Conservation (phyloP, 1,139 yeast genomes). For the Geotrichum restrictum region DNA sequence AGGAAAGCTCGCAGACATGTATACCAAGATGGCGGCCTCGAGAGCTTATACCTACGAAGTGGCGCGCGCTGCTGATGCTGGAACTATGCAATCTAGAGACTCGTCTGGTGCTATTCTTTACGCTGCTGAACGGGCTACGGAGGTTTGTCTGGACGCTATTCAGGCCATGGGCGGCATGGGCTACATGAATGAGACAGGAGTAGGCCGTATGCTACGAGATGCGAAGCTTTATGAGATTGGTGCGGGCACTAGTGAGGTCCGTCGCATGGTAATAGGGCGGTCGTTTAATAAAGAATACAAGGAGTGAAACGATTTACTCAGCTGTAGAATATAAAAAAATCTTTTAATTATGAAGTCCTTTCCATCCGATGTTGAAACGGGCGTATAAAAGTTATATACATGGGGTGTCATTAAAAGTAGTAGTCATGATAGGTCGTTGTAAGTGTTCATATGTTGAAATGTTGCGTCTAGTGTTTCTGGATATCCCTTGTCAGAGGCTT, state of each 20-base stretch:
- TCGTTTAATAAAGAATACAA: slow-evolving; percentile 35
- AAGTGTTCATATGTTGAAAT: slow-evolving; percentile 1
- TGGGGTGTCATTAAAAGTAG: too few species aligned
- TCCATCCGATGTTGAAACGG: too few species aligned
- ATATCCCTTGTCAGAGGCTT: background rate
- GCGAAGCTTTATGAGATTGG: slow-evolving; percentile 39
- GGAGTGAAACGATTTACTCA: background rate
- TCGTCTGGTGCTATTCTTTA: slow-evolving; percentile 38
- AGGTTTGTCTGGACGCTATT: slow-evolving; percentile 37
- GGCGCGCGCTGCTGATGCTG: slow-evolving; percentile 34
- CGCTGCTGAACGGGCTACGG: slow-evolving; percentile 39
- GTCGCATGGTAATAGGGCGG: slow-evolving; percentile 38
- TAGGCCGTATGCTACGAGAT: slow-evolving; percentile 35
- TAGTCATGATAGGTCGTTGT: too few species aligned
- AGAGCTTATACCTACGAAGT: slow-evolving; percentile 34
- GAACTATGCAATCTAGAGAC: slow-evolving; percentile 34
- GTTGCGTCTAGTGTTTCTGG: background rate
- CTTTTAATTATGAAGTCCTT: too few species aligned
- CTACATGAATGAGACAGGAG: slow-evolving; percentile 36
- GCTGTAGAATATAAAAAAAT: too few species aligned
- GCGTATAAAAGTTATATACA: too few species aligned
- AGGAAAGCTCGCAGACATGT: slow-evolving; percentile 39
- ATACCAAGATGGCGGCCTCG: slow-evolving; percentile 36
- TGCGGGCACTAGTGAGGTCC: slow-evolving; percentile 37
- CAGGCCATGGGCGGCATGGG: slow-evolving; percentile 40